phyloP scores from a whole-genome alignment of 495 filamentous ascomycete species.

The Neurospora pannonica region DNA sequence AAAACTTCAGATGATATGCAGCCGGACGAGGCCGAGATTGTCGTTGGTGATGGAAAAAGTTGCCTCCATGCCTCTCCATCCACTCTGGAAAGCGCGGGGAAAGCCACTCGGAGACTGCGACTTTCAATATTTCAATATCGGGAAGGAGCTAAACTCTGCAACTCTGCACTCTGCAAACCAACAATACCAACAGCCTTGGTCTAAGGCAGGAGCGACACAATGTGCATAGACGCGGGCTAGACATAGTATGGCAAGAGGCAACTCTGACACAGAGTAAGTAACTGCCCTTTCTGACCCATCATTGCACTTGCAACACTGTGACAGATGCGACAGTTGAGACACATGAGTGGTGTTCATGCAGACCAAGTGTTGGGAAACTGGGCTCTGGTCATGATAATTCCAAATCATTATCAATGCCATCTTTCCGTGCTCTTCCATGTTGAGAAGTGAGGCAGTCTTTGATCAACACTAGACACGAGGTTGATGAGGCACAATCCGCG shows the following conservation, averaged over 20 bases:
- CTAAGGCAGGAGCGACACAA: not conserved
- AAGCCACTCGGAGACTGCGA: not conserved
- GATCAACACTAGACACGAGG: not conserved
- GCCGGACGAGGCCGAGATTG: not conserved
- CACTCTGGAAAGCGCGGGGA: not conserved
- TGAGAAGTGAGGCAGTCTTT: not conserved
- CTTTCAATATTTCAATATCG: not conserved
- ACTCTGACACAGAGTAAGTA: not conserved
- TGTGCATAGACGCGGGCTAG: not conserved
- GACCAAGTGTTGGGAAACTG: not conserved
- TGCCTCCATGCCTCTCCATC: not conserved
- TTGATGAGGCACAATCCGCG: not conserved
- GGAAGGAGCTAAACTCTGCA: not conserved
- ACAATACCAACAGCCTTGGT: not conserved
- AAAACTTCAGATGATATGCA: not conserved
- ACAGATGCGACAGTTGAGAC: not conserved
- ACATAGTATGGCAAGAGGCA: not conserved
- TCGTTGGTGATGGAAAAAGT: not conserved
- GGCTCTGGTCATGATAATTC: not conserved
- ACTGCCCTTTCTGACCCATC: not conserved
- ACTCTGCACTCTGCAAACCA: not conserved
- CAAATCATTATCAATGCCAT: not conserved
- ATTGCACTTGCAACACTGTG: not conserved
- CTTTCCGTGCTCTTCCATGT: no score
- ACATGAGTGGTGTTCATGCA: not conserved